phyloP scores from a whole-genome alignment of 176 grass and related monocot species.

The Avena atlantica region DNA sequence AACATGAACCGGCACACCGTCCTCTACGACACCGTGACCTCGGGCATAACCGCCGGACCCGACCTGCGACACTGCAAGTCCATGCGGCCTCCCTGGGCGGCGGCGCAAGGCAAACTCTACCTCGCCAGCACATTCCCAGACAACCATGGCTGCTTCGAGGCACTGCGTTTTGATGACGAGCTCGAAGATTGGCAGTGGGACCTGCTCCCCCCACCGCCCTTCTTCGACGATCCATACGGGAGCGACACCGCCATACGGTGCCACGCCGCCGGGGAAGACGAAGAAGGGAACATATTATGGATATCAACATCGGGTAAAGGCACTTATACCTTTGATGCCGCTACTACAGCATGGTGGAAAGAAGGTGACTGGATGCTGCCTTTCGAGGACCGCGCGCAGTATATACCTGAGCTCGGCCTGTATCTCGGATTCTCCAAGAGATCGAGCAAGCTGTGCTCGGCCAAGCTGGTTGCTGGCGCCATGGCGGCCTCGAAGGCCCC shows the following conservation, averaged over 20 bases:
- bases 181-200: neutral
- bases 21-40: neutral
- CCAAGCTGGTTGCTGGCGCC: neutral
- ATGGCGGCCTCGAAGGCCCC: neutral
- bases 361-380: constrained; percentile 10
- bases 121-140: neutral
- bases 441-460: neutral
- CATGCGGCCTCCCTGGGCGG: neutral
- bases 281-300: neutral
- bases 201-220: neutral
- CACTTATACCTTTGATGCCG: neutral
- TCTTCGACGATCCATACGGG: neutral
- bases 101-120: neutral
- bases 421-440: neutral
- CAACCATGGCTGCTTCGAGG: neutral
- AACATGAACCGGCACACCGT: neutral
- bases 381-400: neutral
- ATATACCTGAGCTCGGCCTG: neutral
- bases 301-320: neutral
- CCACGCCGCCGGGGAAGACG: neutral
- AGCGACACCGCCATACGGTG: neutral
- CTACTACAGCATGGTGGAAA: neutral
- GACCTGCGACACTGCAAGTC: neutral
- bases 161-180: neutral
- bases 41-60: neutral